These are phyloP conservation scores for Barnettozyma botsteinii DNA, from an alignment of 805 yeast genomes.

Conservation along the genomic window DNA sequence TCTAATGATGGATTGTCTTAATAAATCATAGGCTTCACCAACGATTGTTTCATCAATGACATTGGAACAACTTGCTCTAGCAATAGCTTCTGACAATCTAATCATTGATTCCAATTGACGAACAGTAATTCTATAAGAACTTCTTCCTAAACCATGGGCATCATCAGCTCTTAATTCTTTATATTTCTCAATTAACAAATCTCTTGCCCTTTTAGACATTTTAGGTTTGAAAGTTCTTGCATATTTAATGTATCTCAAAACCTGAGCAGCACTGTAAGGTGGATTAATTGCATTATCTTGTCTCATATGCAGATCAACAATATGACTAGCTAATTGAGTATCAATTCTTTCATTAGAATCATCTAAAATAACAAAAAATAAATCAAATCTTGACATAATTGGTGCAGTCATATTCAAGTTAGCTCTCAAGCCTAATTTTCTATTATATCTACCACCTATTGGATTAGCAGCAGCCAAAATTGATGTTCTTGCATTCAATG, in stretches of 20 bases:
- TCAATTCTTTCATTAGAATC: constrained; percentile 91
- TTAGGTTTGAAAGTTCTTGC: constrained; percentile 91
- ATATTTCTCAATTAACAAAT: constrained; percentile 67
- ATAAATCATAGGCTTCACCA: constrained; percentile 85
- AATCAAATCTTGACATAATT: constrained; percentile 95
- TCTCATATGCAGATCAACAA: constrained; percentile 86
- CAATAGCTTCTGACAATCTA: constrained; percentile 91
- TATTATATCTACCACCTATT: constrained; percentile 91
- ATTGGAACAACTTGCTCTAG: constrained; percentile 77
- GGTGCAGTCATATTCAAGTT: constrained; percentile 96
- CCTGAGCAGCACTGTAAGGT: constrained; percentile 83
- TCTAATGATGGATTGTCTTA: constrained; percentile 86
- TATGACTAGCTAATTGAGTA: constrained; percentile 85
- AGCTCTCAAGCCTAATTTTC: constrained; percentile 75
- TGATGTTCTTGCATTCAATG: constrained; percentile 92
- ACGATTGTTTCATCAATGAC: constrained; percentile 77
- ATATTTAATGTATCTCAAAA: constrained; percentile 81
- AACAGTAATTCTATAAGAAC: constrained; percentile 91
- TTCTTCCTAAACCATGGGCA: constrained; percentile 79
- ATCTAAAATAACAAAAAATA: constrained; percentile 90
- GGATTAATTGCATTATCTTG: constrained; percentile 87
- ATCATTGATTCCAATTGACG: constrained; percentile 95
- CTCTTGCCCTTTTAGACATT: constrained; percentile 77
- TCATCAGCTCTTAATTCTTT: constrained; percentile 85
- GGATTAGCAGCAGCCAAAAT: constrained; percentile 99